Percentiles rank a stretch among this genome's conserved stretches.
Conservation (phyloP, 352 stramenopile genomes). For the Globisporangium barbulae region DNA sequence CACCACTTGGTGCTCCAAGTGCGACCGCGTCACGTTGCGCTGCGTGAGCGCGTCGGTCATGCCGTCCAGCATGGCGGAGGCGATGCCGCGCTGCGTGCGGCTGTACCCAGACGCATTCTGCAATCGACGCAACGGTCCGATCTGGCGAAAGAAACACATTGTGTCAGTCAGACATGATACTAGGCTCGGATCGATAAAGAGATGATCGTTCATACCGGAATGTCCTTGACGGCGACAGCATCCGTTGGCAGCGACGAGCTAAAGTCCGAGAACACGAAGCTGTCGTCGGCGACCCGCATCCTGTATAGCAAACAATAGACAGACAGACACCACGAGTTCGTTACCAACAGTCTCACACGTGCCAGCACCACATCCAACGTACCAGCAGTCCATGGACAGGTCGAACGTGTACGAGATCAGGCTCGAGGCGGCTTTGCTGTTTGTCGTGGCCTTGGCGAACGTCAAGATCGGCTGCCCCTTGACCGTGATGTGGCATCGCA, state of each 20-base stretch:
- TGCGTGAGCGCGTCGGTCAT: constrained; percentile 74
- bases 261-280: constrained; percentile 86
- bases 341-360: neutral
- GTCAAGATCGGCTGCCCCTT: constrained; percentile 79
- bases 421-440: constrained; percentile 45
- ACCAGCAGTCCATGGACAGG: constrained; percentile 67
- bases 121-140: constrained; percentile 69
- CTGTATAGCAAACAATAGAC: constrained; percentile 20
- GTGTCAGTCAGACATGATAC: neutral
- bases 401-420: constrained; percentile 84
- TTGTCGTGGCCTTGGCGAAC: constrained; percentile 62
- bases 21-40: constrained; percentile 76
- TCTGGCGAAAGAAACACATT: constrained; percentile 24
- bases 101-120: constrained; percentile 81
- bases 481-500: constrained; percentile 67
- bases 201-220: constrained; percentile 42
- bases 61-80: constrained; percentile 65
- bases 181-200: neutral
- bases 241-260: constrained; percentile 69
- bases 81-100: constrained; percentile 56
- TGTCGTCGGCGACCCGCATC: constrained; percentile 85
- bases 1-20: constrained; percentile 83
- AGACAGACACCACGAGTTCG: constrained; percentile 1
- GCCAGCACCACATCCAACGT: constrained; percentile 8
- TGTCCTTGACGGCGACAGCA: constrained; percentile 48